phyloP scores from a whole-genome alignment of 306 rosid species.

The apple (Malus domestica) region ASM211411v1 NC_041791.1:11502001-11502500 shows the following conservation, averaged over 20 bases:
- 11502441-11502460: slow-evolving; percentile 24
- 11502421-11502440: slow-evolving; percentile 2
- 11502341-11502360: not conserved
- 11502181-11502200: not conserved
- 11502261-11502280: not conserved
- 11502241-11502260: not conserved
- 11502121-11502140: no score
- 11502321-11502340: slow-evolving; percentile 27
- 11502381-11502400: slow-evolving; percentile 11
- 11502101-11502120: no score
- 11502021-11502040: no score
- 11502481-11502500: slow-evolving; percentile 1
- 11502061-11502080: no score
- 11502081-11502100: no score
- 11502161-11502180: no score
- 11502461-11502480: not conserved
- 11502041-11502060: no score
- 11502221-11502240: not conserved
- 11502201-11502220: not conserved
- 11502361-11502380: not conserved
- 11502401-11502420: slow-evolving; percentile 35
- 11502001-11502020: fast-evolving
- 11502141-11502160: no score
- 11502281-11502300: slow-evolving; percentile 12
- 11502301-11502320: slow-evolving; percentile 26